These are phyloP conservation scores for Monilinia laxa DNA, from an alignment of 2,329 filamentous ascomycete genomes.

Conservation along the genomic window DNA sequence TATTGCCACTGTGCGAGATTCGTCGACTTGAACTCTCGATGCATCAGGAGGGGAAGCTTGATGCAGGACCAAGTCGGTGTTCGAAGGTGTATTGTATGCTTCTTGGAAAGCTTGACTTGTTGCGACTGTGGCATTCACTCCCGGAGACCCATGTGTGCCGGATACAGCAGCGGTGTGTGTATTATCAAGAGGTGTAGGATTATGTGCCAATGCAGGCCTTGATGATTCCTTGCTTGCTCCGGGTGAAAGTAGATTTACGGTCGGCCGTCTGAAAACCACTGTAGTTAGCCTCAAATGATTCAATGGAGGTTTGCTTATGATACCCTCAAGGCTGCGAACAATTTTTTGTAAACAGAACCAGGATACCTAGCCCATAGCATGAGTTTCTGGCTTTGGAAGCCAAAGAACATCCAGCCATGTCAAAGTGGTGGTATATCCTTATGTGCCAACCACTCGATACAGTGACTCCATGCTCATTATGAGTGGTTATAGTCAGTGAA, in stretches of 20 bases:
- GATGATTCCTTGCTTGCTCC: constrained; percentile 59
- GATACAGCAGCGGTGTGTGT: constrained; percentile 4
- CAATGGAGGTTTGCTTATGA: background rate
- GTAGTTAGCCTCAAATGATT: constrained; percentile 17
- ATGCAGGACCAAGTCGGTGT: constrained; percentile 6
- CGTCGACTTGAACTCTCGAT: constrained; percentile 13
- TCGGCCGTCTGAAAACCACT: constrained; percentile 1
- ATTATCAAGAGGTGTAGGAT: constrained; percentile 1
- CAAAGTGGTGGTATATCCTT: background rate
- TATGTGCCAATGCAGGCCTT: constrained; percentile 44
- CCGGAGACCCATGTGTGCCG: constrained; percentile 5
- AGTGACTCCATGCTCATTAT: background rate
- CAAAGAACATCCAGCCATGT: background rate
- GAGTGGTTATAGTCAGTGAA: background rate
- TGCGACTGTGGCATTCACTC: constrained; percentile 1
- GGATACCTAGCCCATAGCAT: constrained; percentile 1
- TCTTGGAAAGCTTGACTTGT: background rate
- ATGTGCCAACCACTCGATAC: background rate
- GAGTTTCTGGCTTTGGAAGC: background rate
- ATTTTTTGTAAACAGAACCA: background rate
- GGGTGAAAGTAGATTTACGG: constrained; percentile 47
- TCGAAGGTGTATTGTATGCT: constrained; percentile 13
- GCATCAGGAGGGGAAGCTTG: constrained; percentile 4
- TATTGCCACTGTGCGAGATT: constrained; percentile 9
- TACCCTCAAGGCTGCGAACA: background rate